These are phyloP conservation scores for Neurospora sp. DNA, from an alignment of 495 filamentous ascomycete species.

Conservation along the genomic window DNA sequence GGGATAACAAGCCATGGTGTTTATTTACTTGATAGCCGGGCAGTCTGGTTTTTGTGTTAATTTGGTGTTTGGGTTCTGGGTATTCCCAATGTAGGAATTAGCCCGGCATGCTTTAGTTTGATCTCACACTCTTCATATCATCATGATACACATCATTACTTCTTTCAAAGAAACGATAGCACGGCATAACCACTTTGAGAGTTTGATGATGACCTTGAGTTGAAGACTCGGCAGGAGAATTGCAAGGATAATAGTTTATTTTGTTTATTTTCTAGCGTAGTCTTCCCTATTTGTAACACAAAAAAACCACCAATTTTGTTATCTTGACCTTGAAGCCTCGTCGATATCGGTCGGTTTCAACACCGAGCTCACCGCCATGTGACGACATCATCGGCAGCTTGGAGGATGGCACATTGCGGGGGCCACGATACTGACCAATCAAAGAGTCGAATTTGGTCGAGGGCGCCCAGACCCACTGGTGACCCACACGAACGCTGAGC, in stretches of 20 bases:
- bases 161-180: not conserved
- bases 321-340: not conserved
- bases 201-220: not conserved
- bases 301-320: not conserved
- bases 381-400: not conserved
- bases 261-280: not conserved
- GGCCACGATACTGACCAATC: not conserved
- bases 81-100: not conserved
- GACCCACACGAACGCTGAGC: not conserved
- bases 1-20: not conserved
- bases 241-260: not conserved
- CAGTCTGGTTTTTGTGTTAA: not conserved
- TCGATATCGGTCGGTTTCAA: not conserved
- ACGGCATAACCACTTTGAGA: not conserved
- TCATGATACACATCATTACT: not conserved
- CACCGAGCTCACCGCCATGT: not conserved
- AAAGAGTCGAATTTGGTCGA: not conserved
- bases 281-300: not conserved
- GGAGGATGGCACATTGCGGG: not conserved
- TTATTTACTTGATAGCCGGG: not conserved
- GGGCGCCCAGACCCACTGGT: not conserved
- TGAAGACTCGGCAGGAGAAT: not conserved
- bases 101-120: not conserved
- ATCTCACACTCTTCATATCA: not conserved
- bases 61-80: not conserved